Conservation (phyloP, 73 alveolate genomes). For the Paramecium sexaurelia region DNA sequence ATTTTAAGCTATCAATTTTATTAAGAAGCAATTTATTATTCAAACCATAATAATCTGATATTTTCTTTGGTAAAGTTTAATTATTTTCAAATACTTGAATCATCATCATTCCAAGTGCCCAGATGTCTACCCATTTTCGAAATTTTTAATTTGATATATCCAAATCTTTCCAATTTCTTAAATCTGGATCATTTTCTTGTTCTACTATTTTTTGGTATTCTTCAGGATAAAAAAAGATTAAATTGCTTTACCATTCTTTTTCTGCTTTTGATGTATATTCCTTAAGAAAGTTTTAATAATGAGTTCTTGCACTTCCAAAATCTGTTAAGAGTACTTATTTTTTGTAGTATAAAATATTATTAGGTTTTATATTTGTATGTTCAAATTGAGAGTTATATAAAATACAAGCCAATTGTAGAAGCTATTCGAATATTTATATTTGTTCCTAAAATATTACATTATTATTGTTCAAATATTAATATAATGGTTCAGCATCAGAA, state of each 20-base stretch:
- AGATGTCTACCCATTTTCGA: not conserved
- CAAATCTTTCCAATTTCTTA: not conserved
- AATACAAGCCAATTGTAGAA: not conserved
- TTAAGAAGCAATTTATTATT: not conserved
- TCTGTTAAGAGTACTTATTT: not conserved
- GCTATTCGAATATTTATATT: not conserved
- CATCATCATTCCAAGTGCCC: not conserved
- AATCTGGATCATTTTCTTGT: not conserved
- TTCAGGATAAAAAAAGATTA: not conserved
- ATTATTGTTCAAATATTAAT: not conserved
- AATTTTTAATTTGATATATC: not conserved
- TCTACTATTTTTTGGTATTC: not conserved
- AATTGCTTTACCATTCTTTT: not conserved
- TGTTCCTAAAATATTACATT: not conserved
- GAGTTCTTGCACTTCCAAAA: not conserved
- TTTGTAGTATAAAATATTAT: not conserved
- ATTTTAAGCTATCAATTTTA: not conserved
- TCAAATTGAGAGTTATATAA: not conserved
- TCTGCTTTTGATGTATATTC: not conserved
- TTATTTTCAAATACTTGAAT: not conserved
- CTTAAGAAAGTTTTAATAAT: not conserved
- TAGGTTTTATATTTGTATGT: not conserved
- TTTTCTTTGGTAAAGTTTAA: not conserved
- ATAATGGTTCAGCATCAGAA: not conserved
- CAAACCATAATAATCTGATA: not conserved